A percentile compares a stretch with the other conserved stretches of the same genome.
Conservation (phyloP, 352 stramenopile species). For the Phytophthora colocasiae region DNA sequence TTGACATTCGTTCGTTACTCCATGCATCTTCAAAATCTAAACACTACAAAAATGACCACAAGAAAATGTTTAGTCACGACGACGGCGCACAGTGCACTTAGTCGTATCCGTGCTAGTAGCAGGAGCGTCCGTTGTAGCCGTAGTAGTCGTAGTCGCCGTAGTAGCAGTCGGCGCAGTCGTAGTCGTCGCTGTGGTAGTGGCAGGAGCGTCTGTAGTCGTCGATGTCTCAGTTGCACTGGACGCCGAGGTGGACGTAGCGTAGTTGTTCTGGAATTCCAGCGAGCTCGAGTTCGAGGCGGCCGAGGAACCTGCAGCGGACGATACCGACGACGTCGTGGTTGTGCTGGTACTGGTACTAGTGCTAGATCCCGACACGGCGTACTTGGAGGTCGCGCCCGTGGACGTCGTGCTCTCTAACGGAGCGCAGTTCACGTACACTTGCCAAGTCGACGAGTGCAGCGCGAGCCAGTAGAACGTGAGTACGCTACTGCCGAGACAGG, state of each 20-base stretch:
- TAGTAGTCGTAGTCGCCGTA: slow-evolving; percentile 7
- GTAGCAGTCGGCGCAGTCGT: slow-evolving; percentile 16
- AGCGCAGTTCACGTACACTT: slow-evolving; percentile 57
- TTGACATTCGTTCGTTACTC: slow-evolving; percentile 8
- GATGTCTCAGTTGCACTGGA: slow-evolving; percentile 7
- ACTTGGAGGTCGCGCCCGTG: slow-evolving; percentile 32
- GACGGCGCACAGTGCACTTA: slow-evolving; percentile 36
- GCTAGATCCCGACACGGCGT: slow-evolving; percentile 23
- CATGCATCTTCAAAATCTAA: slow-evolving; percentile 27
- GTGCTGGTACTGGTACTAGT: slow-evolving; percentile 9
- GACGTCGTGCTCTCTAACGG: slow-evolving; percentile 29
- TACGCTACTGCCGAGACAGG: slow-evolving; percentile 32
- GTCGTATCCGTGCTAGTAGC: slow-evolving; percentile 18
- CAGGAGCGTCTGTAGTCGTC: slow-evolving; percentile 13
- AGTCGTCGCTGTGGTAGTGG: slow-evolving; percentile 1
- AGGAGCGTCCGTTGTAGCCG: slow-evolving; percentile 11
- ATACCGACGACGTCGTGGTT: slow-evolving; percentile 12
- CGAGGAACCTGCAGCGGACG: slow-evolving; percentile 13
- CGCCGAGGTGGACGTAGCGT: slow-evolving; percentile 10
- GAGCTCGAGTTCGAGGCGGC: slow-evolving; percentile 24
- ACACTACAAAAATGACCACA: slow-evolving; percentile 19
- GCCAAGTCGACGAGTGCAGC: slow-evolving; percentile 48
- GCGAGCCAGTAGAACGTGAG: slow-evolving; percentile 53
- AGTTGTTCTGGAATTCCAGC: slow-evolving; percentile 17
- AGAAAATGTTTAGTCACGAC: slow-evolving; percentile 21